Evolutionary conservation across 2,329 filamentous ascomycete species (phyloP).

Genomic region (Fusarium cyanostomum): DNA sequence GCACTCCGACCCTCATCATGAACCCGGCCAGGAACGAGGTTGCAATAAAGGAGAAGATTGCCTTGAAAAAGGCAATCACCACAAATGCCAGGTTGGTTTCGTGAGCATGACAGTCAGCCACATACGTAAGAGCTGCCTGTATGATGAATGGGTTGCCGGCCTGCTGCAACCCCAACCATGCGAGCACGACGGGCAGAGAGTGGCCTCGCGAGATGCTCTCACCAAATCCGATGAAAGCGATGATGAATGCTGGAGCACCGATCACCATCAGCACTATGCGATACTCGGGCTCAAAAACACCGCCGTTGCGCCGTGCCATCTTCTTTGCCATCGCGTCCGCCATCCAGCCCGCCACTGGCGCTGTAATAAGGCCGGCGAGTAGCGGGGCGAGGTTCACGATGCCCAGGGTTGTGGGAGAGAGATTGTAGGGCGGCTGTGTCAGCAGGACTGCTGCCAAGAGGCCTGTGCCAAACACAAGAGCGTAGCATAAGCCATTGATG

Average conservation of each 20-base stretch:
- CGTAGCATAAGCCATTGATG: background rate
- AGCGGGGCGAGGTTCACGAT: background rate
- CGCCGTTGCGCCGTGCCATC: background rate
- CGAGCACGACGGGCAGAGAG: background rate
- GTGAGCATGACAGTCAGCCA: background rate
- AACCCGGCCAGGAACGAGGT: background rate
- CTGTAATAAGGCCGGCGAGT: background rate
- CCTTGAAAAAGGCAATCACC: slow-evolving; percentile 5
- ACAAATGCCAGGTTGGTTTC: background rate
- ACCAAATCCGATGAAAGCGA: background rate
- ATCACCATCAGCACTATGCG: background rate
- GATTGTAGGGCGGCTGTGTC: background rate
- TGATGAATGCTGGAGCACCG: background rate
- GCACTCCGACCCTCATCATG: background rate
- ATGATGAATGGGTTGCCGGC: background rate
- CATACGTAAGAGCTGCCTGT: background rate
- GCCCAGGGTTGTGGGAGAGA: background rate
- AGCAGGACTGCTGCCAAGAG: background rate
- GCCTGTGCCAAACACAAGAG: background rate
- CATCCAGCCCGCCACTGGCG: background rate
- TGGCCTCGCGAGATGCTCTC: background rate
- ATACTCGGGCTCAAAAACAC: slow-evolving; percentile 5
- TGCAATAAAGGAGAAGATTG: background rate
- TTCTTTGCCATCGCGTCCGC: background rate
- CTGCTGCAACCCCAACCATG: background rate